Conservation (phyloP, 495 filamentous ascomycete genomes). For the Parachaetomium inaequale region DNA sequence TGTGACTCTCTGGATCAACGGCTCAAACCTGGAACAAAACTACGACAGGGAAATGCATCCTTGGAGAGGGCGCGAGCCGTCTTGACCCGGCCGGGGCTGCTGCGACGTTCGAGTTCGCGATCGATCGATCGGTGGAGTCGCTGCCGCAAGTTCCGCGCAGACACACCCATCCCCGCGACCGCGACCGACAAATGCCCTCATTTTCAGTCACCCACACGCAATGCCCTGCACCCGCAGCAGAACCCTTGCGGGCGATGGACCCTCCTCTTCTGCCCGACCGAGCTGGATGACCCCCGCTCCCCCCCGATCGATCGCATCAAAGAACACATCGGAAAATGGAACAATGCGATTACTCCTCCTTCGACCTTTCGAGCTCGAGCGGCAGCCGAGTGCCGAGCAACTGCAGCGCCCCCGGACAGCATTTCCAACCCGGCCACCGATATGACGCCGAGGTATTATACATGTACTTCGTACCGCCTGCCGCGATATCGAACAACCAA, state of each 20-base stretch:
- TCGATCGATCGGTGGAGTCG: constrained; percentile 8
- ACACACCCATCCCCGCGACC: not conserved
- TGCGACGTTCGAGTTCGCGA: not conserved
- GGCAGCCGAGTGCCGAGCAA: not conserved
- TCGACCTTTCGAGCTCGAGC: not conserved
- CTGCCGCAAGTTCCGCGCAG: not conserved
- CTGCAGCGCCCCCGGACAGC: too few species aligned
- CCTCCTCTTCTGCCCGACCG: not conserved
- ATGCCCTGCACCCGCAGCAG: not conserved
- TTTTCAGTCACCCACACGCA: not conserved
- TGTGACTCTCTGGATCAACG: not conserved
- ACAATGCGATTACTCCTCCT: too few species aligned
- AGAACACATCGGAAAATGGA: not conserved
- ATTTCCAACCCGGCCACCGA: too few species aligned
- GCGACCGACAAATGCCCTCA: not conserved
- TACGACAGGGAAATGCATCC: too few species aligned
- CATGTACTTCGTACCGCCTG: not conserved
- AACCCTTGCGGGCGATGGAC: not conserved
- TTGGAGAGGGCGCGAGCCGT: not conserved
- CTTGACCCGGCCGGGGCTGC: not conserved
- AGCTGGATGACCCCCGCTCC: not conserved
- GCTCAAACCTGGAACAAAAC: not conserved
- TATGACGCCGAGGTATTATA: too few species aligned
- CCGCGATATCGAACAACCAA: not conserved
- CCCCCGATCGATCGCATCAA: not conserved